phyloP scores from a whole-genome alignment of 2,329 filamentous ascomycete genomes.

The Dryadomyces sulphureus region DNA sequence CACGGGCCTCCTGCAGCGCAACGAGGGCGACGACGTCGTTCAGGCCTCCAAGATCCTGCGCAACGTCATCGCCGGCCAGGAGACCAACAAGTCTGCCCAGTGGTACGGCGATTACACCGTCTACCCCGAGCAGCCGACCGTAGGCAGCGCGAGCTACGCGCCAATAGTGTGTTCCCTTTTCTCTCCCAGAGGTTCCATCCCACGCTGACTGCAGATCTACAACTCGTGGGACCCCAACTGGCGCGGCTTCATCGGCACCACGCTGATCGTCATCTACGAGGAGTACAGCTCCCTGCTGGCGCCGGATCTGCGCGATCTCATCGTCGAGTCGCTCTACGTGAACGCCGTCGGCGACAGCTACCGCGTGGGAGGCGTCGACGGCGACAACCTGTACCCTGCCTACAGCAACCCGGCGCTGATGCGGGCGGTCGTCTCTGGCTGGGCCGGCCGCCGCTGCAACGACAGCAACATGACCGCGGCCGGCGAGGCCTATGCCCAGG shows the following conservation, averaged over 20 bases:
- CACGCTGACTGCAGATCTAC: slow-evolving; percentile 25
- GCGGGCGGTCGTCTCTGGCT: slow-evolving; percentile 45
- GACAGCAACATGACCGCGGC: slow-evolving; percentile 43
- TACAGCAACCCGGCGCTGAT: slow-evolving; percentile 28
- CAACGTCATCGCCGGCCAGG: slow-evolving; percentile 37
- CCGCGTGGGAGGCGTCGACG: slow-evolving; percentile 42
- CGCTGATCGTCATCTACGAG: slow-evolving; percentile 42
- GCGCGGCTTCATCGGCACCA: slow-evolving; percentile 47
- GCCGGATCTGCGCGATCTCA: slow-evolving; percentile 21
- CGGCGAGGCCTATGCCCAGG: slow-evolving; percentile 39
- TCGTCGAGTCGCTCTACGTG: slow-evolving; percentile 39
- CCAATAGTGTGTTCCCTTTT: not conserved
- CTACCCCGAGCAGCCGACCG: slow-evolving; percentile 40
- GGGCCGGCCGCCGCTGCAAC: slow-evolving; percentile 37
- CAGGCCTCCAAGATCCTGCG: slow-evolving; percentile 11
- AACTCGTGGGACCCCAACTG: slow-evolving; percentile 49
- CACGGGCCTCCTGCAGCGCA: slow-evolving; percentile 39
- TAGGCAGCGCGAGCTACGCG: slow-evolving; percentile 33
- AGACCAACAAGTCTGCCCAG: slow-evolving; percentile 33
- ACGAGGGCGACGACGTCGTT: slow-evolving; percentile 20
- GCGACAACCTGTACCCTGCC: slow-evolving; percentile 46
- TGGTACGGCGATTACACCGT: slow-evolving; percentile 39
- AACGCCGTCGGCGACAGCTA: slow-evolving; percentile 44
- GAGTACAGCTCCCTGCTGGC: slow-evolving; percentile 36
- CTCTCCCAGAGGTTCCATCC: not conserved